A percentile compares a stretch with the other conserved stretches of the same genome.
Evolutionary conservation across 345 rosid species (phyloP).

Genomic region (Heritiera fomes): DNA sequence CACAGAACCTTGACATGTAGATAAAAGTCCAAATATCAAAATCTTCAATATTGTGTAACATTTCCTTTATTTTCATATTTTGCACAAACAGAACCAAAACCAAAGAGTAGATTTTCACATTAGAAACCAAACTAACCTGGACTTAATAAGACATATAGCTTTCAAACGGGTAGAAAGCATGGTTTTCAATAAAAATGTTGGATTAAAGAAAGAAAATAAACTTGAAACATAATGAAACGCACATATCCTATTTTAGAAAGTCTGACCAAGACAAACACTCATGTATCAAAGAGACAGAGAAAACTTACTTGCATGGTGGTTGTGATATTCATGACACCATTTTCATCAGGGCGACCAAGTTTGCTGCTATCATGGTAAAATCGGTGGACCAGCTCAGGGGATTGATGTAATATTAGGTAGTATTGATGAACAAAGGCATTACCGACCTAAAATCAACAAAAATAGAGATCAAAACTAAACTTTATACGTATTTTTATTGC

Average conservation of each 20-base stretch:
- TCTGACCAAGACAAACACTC: neutral
- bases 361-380: conserved; percentile 91
- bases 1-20: neutral
- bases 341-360: conserved; percentile 83
- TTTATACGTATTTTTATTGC: neutral
- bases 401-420: conserved; percentile 80
- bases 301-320: conserved; percentile 78
- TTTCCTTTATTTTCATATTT: neutral
- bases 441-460: conserved; percentile 55
- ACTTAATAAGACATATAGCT: neutral
- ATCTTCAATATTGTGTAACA: neutral
- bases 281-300: neutral
- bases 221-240: neutral
- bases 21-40: neutral
- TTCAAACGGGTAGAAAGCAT: neutral
- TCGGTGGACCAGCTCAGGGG: conserved; percentile 80
- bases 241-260: neutral
- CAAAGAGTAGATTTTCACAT: neutral
- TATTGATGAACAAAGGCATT: conserved; percentile 94
- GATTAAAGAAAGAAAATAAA: neutral
- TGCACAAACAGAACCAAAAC: neutral
- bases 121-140: neutral
- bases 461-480: neutral
- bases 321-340: conserved; percentile 71
- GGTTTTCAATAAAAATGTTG: neutral